Conservation (phyloP, 164 flowering plant species). For the Magnolia sinica region DNA sequence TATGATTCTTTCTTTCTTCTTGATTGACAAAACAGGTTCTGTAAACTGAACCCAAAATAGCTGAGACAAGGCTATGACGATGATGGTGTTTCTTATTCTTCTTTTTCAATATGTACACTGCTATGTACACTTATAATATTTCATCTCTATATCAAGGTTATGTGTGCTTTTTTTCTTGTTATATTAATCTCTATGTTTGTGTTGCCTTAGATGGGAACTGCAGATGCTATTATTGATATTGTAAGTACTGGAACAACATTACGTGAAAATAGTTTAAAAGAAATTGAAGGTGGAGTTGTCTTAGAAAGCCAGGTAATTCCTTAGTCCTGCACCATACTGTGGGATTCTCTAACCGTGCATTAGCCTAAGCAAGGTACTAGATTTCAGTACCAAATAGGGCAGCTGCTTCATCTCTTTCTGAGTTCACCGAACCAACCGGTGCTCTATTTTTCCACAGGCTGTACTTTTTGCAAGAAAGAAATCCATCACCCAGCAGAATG, state of each 20-base stretch:
- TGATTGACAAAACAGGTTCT: no score
- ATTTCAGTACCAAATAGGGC: neutral
- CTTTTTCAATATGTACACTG: no score
- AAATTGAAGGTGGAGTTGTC: conserved; percentile 97
- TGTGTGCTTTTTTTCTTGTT: no score
- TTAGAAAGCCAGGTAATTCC: conserved; percentile 81
- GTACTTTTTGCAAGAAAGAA: conserved; percentile 85
- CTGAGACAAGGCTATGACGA: no score
- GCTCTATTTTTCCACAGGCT: conserved; percentile 46
- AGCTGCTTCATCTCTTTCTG: neutral
- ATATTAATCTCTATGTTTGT: no score
- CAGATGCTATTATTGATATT: no score
- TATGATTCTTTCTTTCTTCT: no score
- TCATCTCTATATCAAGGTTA: no score
- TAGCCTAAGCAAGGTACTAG: neutral
- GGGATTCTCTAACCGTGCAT: neutral
- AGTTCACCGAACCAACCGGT: neutral
- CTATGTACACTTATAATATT: no score
- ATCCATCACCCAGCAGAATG: conserved; percentile 58
- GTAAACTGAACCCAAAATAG: no score
- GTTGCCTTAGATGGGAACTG: no score
- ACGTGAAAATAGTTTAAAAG: conserved; percentile 88
- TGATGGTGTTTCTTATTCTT: no score
- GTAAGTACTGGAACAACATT: conserved; percentile 62
- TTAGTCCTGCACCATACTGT: neutral